Percentiles rank a stretch among this genome's conserved stretches.
These are phyloP conservation scores for Leccinum griseonigrum DNA, from an alignment of 1,284 basidiomycete genomes.

Conservation along the genomic window DNA sequence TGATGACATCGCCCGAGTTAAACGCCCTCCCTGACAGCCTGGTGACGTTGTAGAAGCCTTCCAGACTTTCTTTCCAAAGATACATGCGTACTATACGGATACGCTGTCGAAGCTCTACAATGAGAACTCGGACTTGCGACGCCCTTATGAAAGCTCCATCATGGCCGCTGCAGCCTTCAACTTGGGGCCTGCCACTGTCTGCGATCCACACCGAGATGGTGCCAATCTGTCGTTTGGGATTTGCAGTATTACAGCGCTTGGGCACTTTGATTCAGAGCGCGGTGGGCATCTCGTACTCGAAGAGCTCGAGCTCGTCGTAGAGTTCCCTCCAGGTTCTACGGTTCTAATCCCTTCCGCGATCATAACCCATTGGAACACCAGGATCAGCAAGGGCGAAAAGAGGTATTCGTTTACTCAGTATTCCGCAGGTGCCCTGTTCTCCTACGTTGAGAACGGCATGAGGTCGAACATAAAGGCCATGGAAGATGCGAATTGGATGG, in stretches of 20 bases:
- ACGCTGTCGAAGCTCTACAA: not conserved
- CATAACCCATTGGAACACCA: not conserved
- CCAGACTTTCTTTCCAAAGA: conserved; percentile 3
- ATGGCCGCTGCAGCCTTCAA: conserved; percentile 13
- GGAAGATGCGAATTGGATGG: not conserved
- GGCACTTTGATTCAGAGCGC: not conserved
- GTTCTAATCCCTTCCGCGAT: not conserved
- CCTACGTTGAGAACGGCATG: not conserved
- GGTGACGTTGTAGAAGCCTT: not conserved
- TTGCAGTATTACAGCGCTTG: conserved; percentile 9
- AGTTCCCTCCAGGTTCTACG: conserved; percentile 17
- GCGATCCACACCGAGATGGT: not conserved
- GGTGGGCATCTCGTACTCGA: conserved; percentile 13
- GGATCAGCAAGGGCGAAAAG: not conserved
- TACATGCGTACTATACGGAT: not conserved
- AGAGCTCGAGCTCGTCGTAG: conserved; percentile 4
- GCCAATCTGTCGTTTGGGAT: conserved; percentile 14
- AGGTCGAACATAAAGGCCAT: not conserved
- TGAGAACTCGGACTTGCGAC: not conserved
- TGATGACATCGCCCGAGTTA: no score
- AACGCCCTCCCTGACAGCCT: not conserved
- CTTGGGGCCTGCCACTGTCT: not conserved
- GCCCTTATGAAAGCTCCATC: not conserved
- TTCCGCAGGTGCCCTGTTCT: not conserved
- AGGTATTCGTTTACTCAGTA: not conserved